A percentile compares a stretch with the other conserved stretches of the same genome.
Evolutionary conservation across 2,329 filamentous ascomycete genomes (phyloP).

Genomic region (Ophiosphaerella herpotricha): DNA sequence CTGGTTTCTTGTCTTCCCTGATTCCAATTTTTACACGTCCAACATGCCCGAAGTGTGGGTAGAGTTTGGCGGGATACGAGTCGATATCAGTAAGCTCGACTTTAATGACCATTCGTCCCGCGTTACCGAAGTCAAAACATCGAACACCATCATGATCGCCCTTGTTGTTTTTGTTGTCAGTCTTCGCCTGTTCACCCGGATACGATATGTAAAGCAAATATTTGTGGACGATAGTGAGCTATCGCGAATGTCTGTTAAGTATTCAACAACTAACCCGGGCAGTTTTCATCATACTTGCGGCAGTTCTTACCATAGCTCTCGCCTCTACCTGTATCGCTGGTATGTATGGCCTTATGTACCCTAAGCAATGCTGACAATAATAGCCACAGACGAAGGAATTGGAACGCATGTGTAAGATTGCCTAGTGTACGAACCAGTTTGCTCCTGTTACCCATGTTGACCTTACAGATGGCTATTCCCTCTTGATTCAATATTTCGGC

Average conservation of each 20-base stretch:
- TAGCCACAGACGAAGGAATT: conserved; percentile 24
- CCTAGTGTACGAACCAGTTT: too few species aligned
- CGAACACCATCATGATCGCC: conserved; percentile 24
- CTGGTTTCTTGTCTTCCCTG: too few species aligned
- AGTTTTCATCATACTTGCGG: conserved; percentile 32
- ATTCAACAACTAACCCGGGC: neutral
- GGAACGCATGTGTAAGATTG: conserved; percentile 8
- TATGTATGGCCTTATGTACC: conserved; percentile 6
- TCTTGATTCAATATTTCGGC: neutral
- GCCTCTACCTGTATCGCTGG: conserved; percentile 29
- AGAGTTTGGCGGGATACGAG: conserved; percentile 12
- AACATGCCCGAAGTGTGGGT: too few species aligned
- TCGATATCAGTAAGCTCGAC: conserved; percentile 30
- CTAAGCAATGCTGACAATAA: conserved; percentile 1
- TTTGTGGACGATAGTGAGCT: conserved; percentile 31
- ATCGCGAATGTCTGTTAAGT: neutral
- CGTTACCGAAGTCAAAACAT: conserved; percentile 11
- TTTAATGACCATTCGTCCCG: conserved; percentile 25
- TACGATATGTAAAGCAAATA: conserved; percentile 22
- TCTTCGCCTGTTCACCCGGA: conserved; percentile 28
- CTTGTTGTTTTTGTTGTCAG: conserved; percentile 25
- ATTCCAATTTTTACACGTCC: too few species aligned
- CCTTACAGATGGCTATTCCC: conserved; percentile 11
- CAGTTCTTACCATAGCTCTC: conserved; percentile 29
- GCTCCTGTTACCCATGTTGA: too few species aligned